phyloP scores from a whole-genome alignment of 495 filamentous ascomycete species.

The Zalerion maritima region DNA sequence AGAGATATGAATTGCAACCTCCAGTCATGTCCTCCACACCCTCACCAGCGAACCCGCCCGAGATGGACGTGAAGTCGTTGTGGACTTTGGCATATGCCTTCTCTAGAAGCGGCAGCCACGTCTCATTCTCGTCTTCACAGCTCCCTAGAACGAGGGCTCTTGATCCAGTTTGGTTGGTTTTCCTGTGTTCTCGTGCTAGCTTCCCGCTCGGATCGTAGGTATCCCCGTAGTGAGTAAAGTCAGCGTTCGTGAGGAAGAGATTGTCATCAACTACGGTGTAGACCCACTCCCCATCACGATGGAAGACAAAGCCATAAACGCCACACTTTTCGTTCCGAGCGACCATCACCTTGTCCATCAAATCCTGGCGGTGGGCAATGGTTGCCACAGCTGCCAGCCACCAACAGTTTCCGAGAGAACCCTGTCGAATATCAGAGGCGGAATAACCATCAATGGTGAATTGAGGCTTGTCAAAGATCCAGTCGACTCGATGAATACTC shows the following conservation, averaged over 20 bases:
- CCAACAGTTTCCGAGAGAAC: conserved; percentile 57
- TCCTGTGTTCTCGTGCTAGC: conserved; percentile 10
- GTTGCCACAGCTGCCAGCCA: conserved; percentile 60
- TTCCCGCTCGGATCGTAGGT: conserved; percentile 25
- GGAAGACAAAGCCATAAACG: conserved; percentile 74
- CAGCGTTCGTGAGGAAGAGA: conserved; percentile 10
- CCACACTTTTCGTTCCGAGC: conserved; percentile 53
- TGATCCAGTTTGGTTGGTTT: conserved; percentile 25
- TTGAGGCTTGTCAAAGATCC: conserved; percentile 60
- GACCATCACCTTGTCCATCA: conserved; percentile 56
- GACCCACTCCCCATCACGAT: conserved; percentile 69
- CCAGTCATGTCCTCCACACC: conserved; percentile 70
- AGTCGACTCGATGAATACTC: conserved; percentile 21
- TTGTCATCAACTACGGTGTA: conserved; percentile 53
- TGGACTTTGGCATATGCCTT: conserved; percentile 78
- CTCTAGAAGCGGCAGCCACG: conserved; percentile 67
- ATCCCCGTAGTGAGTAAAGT: conserved; percentile 16
- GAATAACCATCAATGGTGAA: conserved; percentile 60
- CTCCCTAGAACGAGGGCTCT: conserved; percentile 58
- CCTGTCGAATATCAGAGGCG: conserved; percentile 33
- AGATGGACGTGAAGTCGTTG: conserved; percentile 40
- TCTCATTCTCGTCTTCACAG: conserved; percentile 60
- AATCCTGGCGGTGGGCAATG: conserved; percentile 48
- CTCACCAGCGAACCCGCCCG: conserved; percentile 62
- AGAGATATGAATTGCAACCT: conserved; percentile 55